Evolutionary conservation across 1,284 basidiomycete genomes (phyloP).

Genomic region (Ganoderma lingzhi): DNA sequence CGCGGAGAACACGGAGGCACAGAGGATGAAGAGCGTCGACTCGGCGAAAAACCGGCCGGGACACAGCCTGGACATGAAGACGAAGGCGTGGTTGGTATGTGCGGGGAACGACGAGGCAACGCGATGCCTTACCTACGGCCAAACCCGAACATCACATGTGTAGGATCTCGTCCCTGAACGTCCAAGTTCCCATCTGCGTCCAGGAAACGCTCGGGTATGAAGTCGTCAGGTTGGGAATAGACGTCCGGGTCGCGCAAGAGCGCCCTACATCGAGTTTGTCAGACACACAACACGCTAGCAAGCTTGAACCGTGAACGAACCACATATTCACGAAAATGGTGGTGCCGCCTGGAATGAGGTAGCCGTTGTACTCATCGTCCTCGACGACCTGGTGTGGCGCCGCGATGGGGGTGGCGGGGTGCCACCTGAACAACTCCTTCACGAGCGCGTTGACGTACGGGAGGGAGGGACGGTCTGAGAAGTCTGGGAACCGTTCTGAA

Average conservation of each 20-base stretch:
- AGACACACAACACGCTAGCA: not conserved
- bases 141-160: slow-evolving; percentile 16
- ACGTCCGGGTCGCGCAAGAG: slow-evolving; percentile 32
- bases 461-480: slow-evolving; percentile 38
- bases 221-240: slow-evolving; percentile 30
- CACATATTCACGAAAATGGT: slow-evolving; percentile 26
- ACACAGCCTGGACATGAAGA: slow-evolving; percentile 15
- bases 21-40: slow-evolving; percentile 21
- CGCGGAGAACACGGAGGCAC: slow-evolving; percentile 18
- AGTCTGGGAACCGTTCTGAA: slow-evolving; percentile 39
- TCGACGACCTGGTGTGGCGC: slow-evolving; percentile 22
- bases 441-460: slow-evolving; percentile 43
- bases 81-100: not conserved
- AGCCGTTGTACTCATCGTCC: slow-evolving; percentile 27
- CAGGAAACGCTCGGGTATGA: slow-evolving; percentile 26
- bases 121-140: slow-evolving; percentile 17
- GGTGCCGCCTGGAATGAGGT: slow-evolving; percentile 22
- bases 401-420: slow-evolving; percentile 29
- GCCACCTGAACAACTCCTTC: slow-evolving; percentile 46
- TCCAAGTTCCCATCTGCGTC: slow-evolving; percentile 3
- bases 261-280: slow-evolving; percentile 13
- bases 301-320: slow-evolving; percentile 2
- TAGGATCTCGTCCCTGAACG: slow-evolving; percentile 5
- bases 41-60: slow-evolving; percentile 21
- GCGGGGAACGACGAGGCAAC: not conserved